These are phyloP conservation scores for Balakata baccata DNA, from an alignment of 345 rosid species.

Conservation along the genomic window DNA sequence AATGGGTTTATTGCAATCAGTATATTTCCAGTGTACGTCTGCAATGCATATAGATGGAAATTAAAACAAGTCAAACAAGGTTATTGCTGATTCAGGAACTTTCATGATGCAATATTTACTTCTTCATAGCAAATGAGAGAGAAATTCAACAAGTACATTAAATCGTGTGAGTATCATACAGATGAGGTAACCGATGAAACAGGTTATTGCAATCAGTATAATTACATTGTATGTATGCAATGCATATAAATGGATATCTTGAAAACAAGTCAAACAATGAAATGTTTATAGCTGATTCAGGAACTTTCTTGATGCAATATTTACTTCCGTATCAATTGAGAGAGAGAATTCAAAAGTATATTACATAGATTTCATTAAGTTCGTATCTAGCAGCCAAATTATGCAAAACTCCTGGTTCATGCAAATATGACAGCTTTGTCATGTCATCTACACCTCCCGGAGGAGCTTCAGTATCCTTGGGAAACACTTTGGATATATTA, in stretches of 20 bases:
- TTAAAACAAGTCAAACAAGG: conserved; percentile 19
- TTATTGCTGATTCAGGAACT: conserved; percentile 7
- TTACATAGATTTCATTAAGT: conserved; percentile 95
- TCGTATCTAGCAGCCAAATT: conserved; percentile 95
- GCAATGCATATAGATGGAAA: conserved; percentile 17
- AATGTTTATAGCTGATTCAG: background rate
- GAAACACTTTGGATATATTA: conserved; percentile 72
- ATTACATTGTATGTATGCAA: too few species aligned
- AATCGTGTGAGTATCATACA: too few species aligned
- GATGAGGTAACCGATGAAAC: too few species aligned
- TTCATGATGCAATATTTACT: conserved; percentile 14
- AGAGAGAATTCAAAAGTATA: conserved; percentile 24
- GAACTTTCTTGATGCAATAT: conserved; percentile 16
- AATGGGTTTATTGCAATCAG: conserved; percentile 97
- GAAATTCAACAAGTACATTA: too few species aligned
- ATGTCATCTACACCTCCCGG: conserved; percentile 99
- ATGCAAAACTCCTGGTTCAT: conserved; percentile 94
- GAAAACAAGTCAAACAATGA: too few species aligned
- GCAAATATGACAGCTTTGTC: conserved; percentile 98
- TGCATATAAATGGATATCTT: too few species aligned
- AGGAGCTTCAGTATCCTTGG: conserved; percentile 93
- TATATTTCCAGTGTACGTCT: conserved; percentile 99
- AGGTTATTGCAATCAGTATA: conserved; percentile 7
- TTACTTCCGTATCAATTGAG: conserved; percentile 9
- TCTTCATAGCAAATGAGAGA: background rate